Evolutionary conservation across 306 rosid genomes (phyloP).

Genomic region (Quercus ilex): DNA sequence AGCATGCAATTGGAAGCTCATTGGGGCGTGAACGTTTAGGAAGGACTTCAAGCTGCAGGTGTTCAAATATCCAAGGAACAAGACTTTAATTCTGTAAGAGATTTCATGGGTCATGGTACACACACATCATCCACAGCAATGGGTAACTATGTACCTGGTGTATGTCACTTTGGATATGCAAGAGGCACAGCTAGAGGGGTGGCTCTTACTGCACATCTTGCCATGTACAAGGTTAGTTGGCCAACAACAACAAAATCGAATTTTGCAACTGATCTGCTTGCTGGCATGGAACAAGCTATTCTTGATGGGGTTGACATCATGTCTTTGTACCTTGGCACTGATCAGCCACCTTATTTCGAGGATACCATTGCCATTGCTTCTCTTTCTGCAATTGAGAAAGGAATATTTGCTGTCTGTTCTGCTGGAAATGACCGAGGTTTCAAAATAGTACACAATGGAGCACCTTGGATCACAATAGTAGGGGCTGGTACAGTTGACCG

Average conservation of each 20-base stretch:
- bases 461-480: conserved; percentile 22
- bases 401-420: background rate
- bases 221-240: conserved; percentile 20
- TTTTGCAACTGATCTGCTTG: background rate
- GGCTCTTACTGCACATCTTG: conserved; percentile 13
- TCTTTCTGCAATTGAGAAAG: background rate
- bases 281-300: no score
- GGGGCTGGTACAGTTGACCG: conserved; percentile 11
- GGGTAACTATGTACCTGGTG: background rate
- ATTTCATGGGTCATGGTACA: conserved; percentile 15
- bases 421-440: conserved; percentile 2
- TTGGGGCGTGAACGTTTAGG: conserved; percentile 11
- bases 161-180: conserved; percentile 19
- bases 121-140: conserved; percentile 21
- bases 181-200: conserved; percentile 13
- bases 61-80: background rate
- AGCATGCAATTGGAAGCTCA: conserved; percentile 23
- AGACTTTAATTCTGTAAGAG: conserved; percentile 4
- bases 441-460: background rate
- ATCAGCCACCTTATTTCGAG: background rate
- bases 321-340: background rate
- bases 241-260: background rate
- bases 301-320: no score
- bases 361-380: conserved; percentile 3
- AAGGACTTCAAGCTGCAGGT: background rate